These are phyloP conservation scores for Penicillium corylophilum DNA, from an alignment of 2,329 filamentous ascomycete species.

Conservation along the genomic window DNA sequence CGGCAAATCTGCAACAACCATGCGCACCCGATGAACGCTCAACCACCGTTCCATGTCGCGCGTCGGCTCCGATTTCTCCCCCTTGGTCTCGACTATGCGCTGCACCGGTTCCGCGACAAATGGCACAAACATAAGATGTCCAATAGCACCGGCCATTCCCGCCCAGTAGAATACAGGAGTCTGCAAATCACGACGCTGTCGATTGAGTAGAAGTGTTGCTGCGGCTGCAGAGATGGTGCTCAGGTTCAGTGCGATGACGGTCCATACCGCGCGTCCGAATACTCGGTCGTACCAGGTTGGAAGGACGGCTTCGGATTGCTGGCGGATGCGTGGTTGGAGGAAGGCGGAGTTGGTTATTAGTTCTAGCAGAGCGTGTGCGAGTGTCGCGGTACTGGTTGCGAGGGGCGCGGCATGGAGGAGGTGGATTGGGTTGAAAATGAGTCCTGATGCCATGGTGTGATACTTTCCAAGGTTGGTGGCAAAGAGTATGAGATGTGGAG, in stretches of 20 bases:
- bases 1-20: constrained; percentile 12
- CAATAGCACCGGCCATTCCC: not conserved
- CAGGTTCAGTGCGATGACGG: not conserved
- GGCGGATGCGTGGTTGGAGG: not conserved
- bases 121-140: not conserved
- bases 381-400: not conserved
- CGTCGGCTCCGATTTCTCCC: not conserved
- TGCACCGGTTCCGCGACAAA: not conserved
- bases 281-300: not conserved
- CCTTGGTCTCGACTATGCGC: not conserved
- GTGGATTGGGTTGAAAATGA: not conserved
- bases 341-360: not conserved
- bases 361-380: not conserved
- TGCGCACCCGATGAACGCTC: constrained; percentile 11
- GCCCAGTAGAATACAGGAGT: not conserved
- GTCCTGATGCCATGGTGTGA: not conserved
- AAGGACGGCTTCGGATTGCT: not conserved
- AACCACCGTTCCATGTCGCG: constrained; percentile 15
- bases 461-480: not conserved
- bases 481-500: not conserved
- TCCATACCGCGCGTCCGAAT: not conserved
- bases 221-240: not conserved
- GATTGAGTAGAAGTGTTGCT: not conserved
- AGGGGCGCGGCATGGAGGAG: not conserved
- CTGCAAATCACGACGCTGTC: not conserved